A percentile compares a stretch with the other conserved stretches of the same genome.
Conservation (phyloP, 495 filamentous ascomycete species). For the Gamarada debralockiae region DNA sequence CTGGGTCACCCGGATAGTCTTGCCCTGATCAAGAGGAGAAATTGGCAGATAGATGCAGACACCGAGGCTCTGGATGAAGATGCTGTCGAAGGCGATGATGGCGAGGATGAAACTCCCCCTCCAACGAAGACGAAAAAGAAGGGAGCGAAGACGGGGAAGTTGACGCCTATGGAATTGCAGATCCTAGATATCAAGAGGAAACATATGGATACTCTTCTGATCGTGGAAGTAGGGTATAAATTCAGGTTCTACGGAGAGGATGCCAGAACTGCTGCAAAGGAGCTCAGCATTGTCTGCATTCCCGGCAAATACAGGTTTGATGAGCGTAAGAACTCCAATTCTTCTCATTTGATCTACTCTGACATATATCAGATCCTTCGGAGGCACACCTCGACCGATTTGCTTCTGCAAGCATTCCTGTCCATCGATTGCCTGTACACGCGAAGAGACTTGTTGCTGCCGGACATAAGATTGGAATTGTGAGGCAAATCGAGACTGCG, state of each 20-base stretch:
- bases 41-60: conserved; percentile 49
- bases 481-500: conserved; percentile 96
- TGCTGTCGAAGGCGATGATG: conserved; percentile 44
- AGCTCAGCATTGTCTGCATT: conserved; percentile 93
- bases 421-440: conserved; percentile 89
- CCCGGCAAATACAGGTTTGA: conserved; percentile 94
- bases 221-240: conserved; percentile 97
- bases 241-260: conserved; percentile 98
- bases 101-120: conserved; percentile 46
- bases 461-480: conserved; percentile 94
- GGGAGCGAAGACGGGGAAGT: conserved; percentile 72
- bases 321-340: conserved; percentile 55
- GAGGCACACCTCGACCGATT: conserved; percentile 93
- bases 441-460: conserved; percentile 90
- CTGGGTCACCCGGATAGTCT: conserved; percentile 81
- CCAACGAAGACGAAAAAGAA: conserved; percentile 54
- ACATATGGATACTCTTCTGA: conserved; percentile 81
- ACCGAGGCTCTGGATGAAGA: conserved; percentile 41
- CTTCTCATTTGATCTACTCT: neutral
- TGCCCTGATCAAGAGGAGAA: conserved; percentile 58
- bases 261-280: conserved; percentile 83
- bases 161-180: conserved; percentile 94
- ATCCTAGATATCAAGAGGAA: conserved; percentile 90
- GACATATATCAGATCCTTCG: conserved; percentile 57
- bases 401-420: conserved; percentile 92